Base-by-base conservation (phyloP, 2,329 filamentous ascomycete genomes). In the Bipolaris zeicola region DNA sequence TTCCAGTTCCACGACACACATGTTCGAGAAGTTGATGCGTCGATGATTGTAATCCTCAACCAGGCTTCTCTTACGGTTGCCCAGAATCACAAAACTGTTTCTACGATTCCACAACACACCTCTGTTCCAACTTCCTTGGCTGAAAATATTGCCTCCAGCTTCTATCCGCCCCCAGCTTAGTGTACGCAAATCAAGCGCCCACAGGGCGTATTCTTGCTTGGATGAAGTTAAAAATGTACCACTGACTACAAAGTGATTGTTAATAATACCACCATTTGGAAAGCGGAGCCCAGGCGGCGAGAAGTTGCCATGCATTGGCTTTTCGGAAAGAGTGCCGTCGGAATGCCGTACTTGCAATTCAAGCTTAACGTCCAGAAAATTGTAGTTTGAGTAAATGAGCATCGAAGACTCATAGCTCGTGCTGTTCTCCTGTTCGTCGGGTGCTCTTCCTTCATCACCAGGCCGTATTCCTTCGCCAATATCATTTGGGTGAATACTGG, bases 371-470 rank as follows among this genome's bases (percentile, higher is more conserved):
- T 99, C 94, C 52, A 99, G 77, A 70, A 99, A 99, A 77, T 99
- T 98, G 78, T 99, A 99, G 74, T 99, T 99, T 22, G 94, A 98
- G 76, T 99, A 99, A 43, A 99, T 96, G 60, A 99, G 83, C 92
- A 98, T 97, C 3, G 86, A 82, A 6, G 84, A 82, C 14, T 83
- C 84, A 18, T 75, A 77, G 71, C 49, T 78, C 70, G 61, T 50
- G 22, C 61, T 54, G 53, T 61, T 44, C 13, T 50, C 34, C 62
- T 52, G 74, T 73, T 56, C 78, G 70, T 69, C 70, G 13, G 63
- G 50, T 16, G 57, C 63, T 42, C 64, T 61, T 70, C 75, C 67
- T 79, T 82, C 82, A 48, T 72, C 74, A 6, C 62, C 57, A 44
- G 67, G 70, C 34, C 75, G 67, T 42, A 75, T 74, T n/a, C 81